Percentiles rank a stretch among this genome's conserved stretches.
Conservation (phyloP, 345 rosid genomes). For the Bruguiera parviflora region DNA sequence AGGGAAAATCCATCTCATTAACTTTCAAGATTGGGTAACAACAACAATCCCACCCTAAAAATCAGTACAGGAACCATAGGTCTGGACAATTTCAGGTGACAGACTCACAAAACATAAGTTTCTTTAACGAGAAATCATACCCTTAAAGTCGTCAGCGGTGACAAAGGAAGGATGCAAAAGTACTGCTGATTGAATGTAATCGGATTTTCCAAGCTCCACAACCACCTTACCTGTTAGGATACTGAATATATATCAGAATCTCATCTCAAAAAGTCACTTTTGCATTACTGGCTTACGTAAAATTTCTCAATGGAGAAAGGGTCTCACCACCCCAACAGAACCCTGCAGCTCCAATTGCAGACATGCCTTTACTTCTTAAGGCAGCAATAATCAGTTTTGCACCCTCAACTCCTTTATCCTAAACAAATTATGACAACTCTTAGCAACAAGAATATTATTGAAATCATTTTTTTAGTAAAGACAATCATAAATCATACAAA, state of each 20-base stretch:
- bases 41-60: not conserved
- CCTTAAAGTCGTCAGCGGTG: constrained; percentile 33
- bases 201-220: constrained; percentile 29
- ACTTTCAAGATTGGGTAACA: not conserved
- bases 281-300: not conserved
- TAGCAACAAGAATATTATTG: not conserved
- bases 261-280: not conserved
- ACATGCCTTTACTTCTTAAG: constrained; percentile 27
- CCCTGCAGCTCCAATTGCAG: constrained; percentile 42
- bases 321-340: constrained; percentile 49
- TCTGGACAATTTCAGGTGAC: not conserved
- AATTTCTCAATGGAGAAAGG: not conserved
- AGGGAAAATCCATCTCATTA: not conserved
- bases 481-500: not conserved
- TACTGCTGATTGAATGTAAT: constrained; percentile 29
- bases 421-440: not conserved
- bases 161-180: constrained; percentile 36
- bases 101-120: not conserved
- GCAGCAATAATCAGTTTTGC: constrained; percentile 32
- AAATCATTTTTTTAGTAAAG: not conserved
- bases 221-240: constrained; percentile 35
- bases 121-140: constrained; percentile 5
- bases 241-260: not conserved
- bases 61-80: not conserved
- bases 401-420: constrained; percentile 42